These are phyloP conservation scores for Lactarius indigo DNA, from an alignment of 768 basidiomycete species.

Conservation along the genomic window DNA sequence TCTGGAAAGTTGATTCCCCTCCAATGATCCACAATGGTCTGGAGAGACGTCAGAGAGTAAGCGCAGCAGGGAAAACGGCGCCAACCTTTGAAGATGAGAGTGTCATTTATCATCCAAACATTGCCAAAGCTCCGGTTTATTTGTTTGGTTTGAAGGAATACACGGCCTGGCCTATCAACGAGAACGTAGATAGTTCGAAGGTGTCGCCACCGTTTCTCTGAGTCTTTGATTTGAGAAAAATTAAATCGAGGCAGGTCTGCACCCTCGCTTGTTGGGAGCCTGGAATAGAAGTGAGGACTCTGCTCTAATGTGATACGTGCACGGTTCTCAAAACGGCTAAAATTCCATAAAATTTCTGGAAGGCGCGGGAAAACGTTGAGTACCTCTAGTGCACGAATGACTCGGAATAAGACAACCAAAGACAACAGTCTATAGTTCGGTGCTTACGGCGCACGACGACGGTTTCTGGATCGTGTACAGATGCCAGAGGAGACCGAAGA, in stretches of 20 bases:
- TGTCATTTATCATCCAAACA: neutral
- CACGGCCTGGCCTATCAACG: neutral
- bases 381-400: neutral
- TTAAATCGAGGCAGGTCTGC: neutral
- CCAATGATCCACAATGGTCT: neutral
- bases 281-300: neutral
- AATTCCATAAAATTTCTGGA: neutral
- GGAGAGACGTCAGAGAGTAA: neutral
- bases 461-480: neutral
- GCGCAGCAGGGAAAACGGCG: neutral
- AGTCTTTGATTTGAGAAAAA: neutral
- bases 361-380: neutral
- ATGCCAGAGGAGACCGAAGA: neutral
- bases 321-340: neutral
- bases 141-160: neutral
- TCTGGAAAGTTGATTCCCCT: neutral
- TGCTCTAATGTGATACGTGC: neutral
- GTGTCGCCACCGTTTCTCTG: neutral
- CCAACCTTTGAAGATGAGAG: neutral
- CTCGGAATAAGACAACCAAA: neutral
- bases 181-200: neutral
- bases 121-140: neutral
- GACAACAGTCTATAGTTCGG: neutral
- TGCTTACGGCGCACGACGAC: neutral
- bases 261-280: neutral